Conservation (phyloP, 1,284 basidiomycete genomes). For the Sanghuangporus weigelae region DNA sequence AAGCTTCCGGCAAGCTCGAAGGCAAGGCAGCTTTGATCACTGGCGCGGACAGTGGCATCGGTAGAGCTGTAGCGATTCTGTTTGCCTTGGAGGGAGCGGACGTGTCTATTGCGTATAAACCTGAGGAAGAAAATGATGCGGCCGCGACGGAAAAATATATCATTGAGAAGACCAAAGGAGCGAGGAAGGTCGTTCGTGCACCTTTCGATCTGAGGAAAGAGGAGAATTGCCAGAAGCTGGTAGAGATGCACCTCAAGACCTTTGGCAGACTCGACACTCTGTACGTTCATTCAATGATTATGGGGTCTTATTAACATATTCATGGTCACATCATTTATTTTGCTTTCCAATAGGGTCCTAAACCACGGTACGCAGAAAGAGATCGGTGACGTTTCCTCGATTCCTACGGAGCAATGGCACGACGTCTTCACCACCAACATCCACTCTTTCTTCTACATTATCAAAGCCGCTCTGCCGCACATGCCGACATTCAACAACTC, state of each 20-base stretch:
- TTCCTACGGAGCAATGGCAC: constrained; percentile 45
- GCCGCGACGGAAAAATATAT: constrained; percentile 34
- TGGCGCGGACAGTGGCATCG: constrained; percentile 48
- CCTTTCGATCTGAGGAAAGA: constrained; percentile 41
- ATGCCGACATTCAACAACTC: constrained; percentile 31
- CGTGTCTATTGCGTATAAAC: constrained; percentile 45
- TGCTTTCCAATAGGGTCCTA: constrained; percentile 33
- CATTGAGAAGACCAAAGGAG: constrained; percentile 34
- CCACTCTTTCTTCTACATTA: constrained; percentile 50
- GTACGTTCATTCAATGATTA: constrained; percentile 23
- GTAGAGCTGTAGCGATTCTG: constrained; percentile 33
- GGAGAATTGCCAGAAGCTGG: constrained; percentile 36
- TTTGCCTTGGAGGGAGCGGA: constrained; percentile 56
- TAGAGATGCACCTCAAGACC: constrained; percentile 38
- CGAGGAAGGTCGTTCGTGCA: constrained; percentile 37
- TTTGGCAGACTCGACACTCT: constrained; percentile 39
- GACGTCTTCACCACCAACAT: constrained; percentile 46
- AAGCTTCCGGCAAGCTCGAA: constrained; percentile 37
- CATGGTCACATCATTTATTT: not conserved
- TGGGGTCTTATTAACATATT: not conserved
- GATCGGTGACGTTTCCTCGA: constrained; percentile 37
- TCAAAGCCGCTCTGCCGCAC: constrained; percentile 39
- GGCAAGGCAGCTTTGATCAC: constrained; percentile 45
- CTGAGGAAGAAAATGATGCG: constrained; percentile 44
- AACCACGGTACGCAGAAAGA: constrained; percentile 51